Percentiles rank a stretch among this genome's conserved stretches.
These are phyloP conservation scores for Pseudomassariella vexata DNA, from an alignment of 2,329 filamentous ascomycete species.

Conservation along the genomic window DNA sequence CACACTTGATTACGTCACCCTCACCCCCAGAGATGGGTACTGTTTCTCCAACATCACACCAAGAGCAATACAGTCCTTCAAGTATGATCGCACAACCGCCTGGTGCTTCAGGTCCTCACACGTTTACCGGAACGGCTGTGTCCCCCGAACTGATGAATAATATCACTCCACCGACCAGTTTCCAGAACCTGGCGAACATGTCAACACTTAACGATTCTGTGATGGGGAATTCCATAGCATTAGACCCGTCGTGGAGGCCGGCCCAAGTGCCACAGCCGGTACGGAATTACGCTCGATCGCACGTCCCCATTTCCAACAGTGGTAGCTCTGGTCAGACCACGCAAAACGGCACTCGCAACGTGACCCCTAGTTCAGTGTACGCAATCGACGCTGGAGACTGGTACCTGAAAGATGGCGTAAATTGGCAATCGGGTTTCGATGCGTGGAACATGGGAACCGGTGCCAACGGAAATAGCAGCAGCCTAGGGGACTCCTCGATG, in stretches of 20 bases:
- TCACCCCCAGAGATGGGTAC: conserved; percentile 13
- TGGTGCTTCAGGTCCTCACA: conserved; percentile 18
- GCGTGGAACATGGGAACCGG: conserved; percentile 36
- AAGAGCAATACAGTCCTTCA: conserved; percentile 29
- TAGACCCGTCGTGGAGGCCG: conserved; percentile 19
- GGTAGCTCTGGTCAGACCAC: conserved; percentile 13
- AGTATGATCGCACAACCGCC: conserved; percentile 25
- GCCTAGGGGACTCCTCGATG: conserved; percentile 23
- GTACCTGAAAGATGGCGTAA: conserved; percentile 52
- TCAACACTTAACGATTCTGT: conserved; percentile 14
- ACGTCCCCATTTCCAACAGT: conserved; percentile 14
- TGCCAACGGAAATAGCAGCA: conserved; percentile 6
- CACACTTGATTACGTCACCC: conserved; percentile 16
- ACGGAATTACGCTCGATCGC: conserved; percentile 22
- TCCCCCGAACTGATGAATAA: conserved; percentile 21
- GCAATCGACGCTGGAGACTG: conserved; percentile 49
- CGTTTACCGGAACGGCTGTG: conserved; percentile 16
- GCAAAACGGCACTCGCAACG: conserved; percentile 17
- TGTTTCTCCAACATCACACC: conserved; percentile 8
- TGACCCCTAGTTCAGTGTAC: conserved; percentile 25
- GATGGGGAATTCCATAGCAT: conserved; percentile 15
- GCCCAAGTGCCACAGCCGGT: conserved; percentile 17
- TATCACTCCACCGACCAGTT: conserved; percentile 15
- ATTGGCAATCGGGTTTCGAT: conserved; percentile 54
- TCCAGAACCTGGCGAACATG: conserved; percentile 13